Evolutionary conservation across 78 protist genomes (phyloP).

Genomic region (Isochrysis galbana): DNA sequence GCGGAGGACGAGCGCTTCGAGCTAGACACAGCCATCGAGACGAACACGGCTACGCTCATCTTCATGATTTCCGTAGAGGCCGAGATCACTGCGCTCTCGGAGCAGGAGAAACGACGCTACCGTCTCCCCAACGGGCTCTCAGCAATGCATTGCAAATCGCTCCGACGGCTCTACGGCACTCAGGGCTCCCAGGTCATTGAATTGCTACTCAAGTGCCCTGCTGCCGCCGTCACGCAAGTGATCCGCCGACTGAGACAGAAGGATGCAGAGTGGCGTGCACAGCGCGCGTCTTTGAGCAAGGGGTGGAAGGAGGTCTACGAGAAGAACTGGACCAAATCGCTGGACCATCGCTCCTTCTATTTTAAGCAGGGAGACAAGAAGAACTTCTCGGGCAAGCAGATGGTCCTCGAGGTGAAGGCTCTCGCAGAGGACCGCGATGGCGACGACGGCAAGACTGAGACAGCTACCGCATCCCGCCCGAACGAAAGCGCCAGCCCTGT

Average conservation of each 20-base stretch:
- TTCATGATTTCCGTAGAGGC: constrained; percentile 47
- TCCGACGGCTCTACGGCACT: constrained; percentile 56
- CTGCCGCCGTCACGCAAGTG: constrained; percentile 68
- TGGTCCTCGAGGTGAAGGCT: background rate
- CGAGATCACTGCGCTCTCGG: constrained; percentile 34
- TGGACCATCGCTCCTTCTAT: constrained; percentile 74
- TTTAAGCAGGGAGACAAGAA: constrained; percentile 61
- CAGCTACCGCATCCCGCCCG: too few relatives aligned
- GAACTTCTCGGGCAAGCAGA: background rate
- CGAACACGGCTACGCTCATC: constrained; percentile 57
- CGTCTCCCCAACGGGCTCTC: background rate
- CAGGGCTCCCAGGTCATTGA: constrained; percentile 44
- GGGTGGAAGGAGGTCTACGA: constrained; percentile 81
- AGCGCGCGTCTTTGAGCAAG: constrained; percentile 76
- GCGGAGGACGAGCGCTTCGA: constrained; percentile 77
- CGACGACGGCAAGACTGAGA: background rate
- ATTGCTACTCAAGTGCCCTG: constrained; percentile 64
- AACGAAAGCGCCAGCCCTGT: too few relatives aligned
- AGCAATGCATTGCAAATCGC: background rate
- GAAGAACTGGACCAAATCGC: constrained; percentile 67
- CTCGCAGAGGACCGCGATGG: background rate
- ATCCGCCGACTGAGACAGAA: constrained; percentile 76
- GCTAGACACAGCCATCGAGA: constrained; percentile 81
- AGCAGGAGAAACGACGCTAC: constrained; percentile 36
- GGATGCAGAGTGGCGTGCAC: constrained; percentile 74